These are phyloP conservation scores for Lepiota venenata DNA, from an alignment of 768 basidiomycete species.

Conservation along the genomic window DNA sequence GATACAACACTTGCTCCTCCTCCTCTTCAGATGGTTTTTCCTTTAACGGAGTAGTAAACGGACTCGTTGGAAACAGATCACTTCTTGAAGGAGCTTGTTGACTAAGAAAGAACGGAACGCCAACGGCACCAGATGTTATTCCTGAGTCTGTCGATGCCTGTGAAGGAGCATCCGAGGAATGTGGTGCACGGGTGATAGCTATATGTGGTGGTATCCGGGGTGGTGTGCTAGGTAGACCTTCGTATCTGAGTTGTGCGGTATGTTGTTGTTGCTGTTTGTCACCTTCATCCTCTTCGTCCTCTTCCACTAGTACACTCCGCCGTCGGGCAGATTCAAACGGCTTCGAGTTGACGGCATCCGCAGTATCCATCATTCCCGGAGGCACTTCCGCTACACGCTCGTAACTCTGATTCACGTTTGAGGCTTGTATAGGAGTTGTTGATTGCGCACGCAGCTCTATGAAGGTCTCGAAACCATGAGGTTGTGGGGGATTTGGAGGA, in stretches of 20 bases:
- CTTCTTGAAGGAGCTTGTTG: constrained; percentile 49
- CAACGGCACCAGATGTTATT: constrained; percentile 30
- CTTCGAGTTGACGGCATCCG: constrained; percentile 27
- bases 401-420: constrained; percentile 26
- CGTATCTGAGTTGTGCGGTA: constrained; percentile 37
- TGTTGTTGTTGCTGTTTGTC: constrained; percentile 16
- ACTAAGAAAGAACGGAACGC: constrained; percentile 48
- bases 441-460: constrained; percentile 39
- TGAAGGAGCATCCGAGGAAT: constrained; percentile 54
- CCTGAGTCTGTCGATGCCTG: constrained; percentile 40
- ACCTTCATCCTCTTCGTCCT: constrained; percentile 59
- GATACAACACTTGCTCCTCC: constrained; percentile 66
- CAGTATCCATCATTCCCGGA: constrained; percentile 13
- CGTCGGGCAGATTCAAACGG: constrained; percentile 42
- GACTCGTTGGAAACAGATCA: constrained; percentile 64
- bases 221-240: constrained; percentile 39
- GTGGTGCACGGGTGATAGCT: constrained; percentile 35
- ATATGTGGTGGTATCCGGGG: constrained; percentile 31
- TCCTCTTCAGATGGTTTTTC: constrained; percentile 60
- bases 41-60: constrained; percentile 68
- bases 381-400: constrained; percentile 25
- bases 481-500: constrained; percentile 49
- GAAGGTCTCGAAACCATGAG: constrained; percentile 33
- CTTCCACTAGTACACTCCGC: constrained; percentile 66
- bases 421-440: constrained; percentile 38